A percentile compares a stretch with the other conserved stretches of the same genome.
Evolutionary conservation across 371 early-diverging fungal genomes (phyloP).

Genomic region (Mortierella sp.): DNA sequence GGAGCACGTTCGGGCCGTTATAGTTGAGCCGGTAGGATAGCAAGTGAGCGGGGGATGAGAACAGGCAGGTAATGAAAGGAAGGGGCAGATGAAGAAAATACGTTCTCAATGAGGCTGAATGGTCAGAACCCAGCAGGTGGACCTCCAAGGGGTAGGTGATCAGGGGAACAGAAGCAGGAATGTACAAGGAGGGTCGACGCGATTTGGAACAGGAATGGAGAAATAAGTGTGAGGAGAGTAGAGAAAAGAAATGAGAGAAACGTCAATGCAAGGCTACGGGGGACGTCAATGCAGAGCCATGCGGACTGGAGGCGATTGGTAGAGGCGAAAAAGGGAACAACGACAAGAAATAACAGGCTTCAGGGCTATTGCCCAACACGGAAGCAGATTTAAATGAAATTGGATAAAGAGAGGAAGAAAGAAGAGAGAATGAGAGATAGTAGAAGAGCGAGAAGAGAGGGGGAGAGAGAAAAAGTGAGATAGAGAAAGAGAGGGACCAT

Average conservation of each 20-base stretch:
- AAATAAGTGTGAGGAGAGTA: too few species aligned
- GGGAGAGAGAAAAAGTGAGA: conserved; percentile 14
- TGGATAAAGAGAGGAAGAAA: not conserved
- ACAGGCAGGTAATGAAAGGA: not conserved
- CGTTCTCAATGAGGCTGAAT: too few species aligned
- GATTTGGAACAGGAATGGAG: not conserved
- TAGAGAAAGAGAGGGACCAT: conserved; percentile 8
- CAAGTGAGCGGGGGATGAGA: not conserved
- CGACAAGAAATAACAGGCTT: not conserved
- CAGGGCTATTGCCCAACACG: too few species aligned
- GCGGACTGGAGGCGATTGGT: too few species aligned
- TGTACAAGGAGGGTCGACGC: not conserved
- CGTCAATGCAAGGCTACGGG: too few species aligned
- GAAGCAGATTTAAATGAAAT: not conserved
- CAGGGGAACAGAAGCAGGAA: not conserved
- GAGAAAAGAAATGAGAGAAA: too few species aligned
- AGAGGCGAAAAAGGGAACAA: too few species aligned
- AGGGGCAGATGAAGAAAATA: conserved; percentile 1
- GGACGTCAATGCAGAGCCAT: too few species aligned
- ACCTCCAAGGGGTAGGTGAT: not conserved
- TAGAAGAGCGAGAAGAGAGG: conserved; percentile 18
- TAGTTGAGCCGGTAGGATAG: not conserved
- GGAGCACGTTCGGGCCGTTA: not conserved
- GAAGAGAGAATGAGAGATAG: conserved; percentile 11
- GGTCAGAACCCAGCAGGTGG: too few species aligned